Evolutionary conservation across 2,329 filamentous ascomycete species (phyloP), one percentile per base, ranked within the genome.

Genomic region (Pyrenophora graminea): DNA sequence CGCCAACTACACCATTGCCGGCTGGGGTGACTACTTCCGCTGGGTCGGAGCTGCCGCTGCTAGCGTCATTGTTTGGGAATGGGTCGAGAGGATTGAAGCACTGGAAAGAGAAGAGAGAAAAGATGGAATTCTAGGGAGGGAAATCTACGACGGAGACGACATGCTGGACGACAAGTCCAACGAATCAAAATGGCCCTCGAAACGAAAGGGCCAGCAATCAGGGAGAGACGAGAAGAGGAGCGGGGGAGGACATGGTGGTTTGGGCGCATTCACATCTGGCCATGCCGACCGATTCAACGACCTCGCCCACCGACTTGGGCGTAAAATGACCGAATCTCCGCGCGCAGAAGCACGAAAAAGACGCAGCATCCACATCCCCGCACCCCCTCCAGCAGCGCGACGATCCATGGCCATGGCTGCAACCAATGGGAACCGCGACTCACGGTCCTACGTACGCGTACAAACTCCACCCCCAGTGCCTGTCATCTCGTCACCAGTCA

Each of bases 61-160:
- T 23, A 96, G 91, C 74, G 92, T 96, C n/a, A 90, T 96, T 18
- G 92, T 97, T 2, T 97, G 92, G 92, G 92, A 97, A 73, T 97
- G 92, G 92, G 92, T 97, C 3, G 92, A 97, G 73, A 84, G 92
- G 21, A 97, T 97, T 41, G 92, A 97, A 71, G 90, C 91, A 0
- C 74, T 96, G 55, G 92, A 97, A 76, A 85, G 92, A 61, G 91
- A 96, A 71, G 91, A 96, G 71, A 91, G 92, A 74, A 96, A 95
- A 74, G 91, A 96, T 63, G 92, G 92, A 0, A 95, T 97, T 48
- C 76, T 97, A 1, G 92, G 92, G 3, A 81, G 92, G 57, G 92
- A 97, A 68, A 86, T 97, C 0, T 96, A 96, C 66, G 92, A 97
- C 62, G 92, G 91, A 3, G 92, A 97, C 64, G 92, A 96, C 68